These are phyloP conservation scores for Trichophaea hybrida DNA, from an alignment of 2,329 filamentous ascomycete species.

Conservation along the genomic window DNA sequence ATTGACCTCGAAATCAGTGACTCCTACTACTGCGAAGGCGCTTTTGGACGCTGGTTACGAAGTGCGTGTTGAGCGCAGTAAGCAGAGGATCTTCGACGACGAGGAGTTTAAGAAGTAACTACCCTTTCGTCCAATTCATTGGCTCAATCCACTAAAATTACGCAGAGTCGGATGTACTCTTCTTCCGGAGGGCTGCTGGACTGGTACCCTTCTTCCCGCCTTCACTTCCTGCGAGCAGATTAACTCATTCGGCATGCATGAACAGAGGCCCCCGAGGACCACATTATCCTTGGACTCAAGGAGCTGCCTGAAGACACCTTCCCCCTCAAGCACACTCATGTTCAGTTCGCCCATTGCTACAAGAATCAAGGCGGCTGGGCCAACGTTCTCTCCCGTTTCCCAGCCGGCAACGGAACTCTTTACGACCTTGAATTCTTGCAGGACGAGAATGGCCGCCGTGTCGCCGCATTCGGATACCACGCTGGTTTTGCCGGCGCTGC, in stretches of 20 bases:
- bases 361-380: slow-evolving; percentile 70
- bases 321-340: slow-evolving; percentile 57
- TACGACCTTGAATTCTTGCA: slow-evolving; percentile 79
- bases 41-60: slow-evolving; percentile 56
- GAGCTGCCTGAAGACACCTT: slow-evolving; percentile 59
- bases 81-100: slow-evolving; percentile 52
- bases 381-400: slow-evolving; percentile 62
- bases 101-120: slow-evolving; percentile 42
- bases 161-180: slow-evolving; percentile 45
- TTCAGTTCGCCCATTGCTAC: slow-evolving; percentile 61
- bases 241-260: neutral
- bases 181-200: slow-evolving; percentile 53
- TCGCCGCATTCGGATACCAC: slow-evolving; percentile 56
- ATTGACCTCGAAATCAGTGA: slow-evolving; percentile 27
- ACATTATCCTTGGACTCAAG: slow-evolving; percentile 64
- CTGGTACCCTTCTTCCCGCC: slow-evolving; percentile 26
- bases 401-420: slow-evolving; percentile 59
- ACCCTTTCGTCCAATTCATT: neutral
- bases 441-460: slow-evolving; percentile 54
- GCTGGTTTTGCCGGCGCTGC: slow-evolving; percentile 65
- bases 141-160: neutral
- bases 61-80: slow-evolving; percentile 52
- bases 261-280: slow-evolving; percentile 45
- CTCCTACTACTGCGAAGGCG: slow-evolving; percentile 44
- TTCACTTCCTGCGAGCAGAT: neutral